A percentile compares a stretch with the other conserved stretches of the same genome.
These are phyloP conservation scores for Zalerion maritima DNA, from an alignment of 495 filamentous ascomycete genomes.

Conservation along the genomic window DNA sequence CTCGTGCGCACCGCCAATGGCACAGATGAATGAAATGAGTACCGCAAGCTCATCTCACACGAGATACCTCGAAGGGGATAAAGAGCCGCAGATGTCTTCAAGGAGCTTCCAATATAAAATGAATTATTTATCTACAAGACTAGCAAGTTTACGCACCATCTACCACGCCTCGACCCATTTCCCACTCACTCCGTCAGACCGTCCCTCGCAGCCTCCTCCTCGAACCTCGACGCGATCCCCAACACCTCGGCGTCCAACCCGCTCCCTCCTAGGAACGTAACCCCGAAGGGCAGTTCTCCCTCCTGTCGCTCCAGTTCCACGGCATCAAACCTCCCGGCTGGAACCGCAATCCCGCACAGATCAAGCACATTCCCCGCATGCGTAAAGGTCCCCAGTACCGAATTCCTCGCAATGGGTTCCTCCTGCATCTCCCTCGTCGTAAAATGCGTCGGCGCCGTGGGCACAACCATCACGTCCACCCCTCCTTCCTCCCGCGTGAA, in stretches of 20 bases:
- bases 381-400: conserved; percentile 42
- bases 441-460: conserved; percentile 44
- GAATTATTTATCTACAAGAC: no score
- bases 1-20: no score
- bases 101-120: no score
- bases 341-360: conserved; percentile 44
- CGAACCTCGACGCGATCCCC: conserved; percentile 39
- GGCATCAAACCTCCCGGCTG: conserved; percentile 32
- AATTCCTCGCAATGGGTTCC: conserved; percentile 42
- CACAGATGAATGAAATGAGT: no score
- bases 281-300: conserved; percentile 41
- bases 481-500: conserved; percentile 28
- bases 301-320: conserved; percentile 16
- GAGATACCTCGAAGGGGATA: no score
- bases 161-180: no score
- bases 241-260: conserved; percentile 42
- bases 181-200: no score
- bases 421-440: conserved; percentile 40
- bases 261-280: conserved; percentile 43
- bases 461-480: conserved; percentile 45
- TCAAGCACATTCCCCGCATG: conserved; percentile 54
- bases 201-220: conserved; percentile 17
- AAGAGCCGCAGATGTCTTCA: no score
- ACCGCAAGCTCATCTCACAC: no score
- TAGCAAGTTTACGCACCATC: no score